phyloP scores from a whole-genome alignment of 2,329 filamentous ascomycete genomes.

The Chrysoporthe austroafricana region DNA sequence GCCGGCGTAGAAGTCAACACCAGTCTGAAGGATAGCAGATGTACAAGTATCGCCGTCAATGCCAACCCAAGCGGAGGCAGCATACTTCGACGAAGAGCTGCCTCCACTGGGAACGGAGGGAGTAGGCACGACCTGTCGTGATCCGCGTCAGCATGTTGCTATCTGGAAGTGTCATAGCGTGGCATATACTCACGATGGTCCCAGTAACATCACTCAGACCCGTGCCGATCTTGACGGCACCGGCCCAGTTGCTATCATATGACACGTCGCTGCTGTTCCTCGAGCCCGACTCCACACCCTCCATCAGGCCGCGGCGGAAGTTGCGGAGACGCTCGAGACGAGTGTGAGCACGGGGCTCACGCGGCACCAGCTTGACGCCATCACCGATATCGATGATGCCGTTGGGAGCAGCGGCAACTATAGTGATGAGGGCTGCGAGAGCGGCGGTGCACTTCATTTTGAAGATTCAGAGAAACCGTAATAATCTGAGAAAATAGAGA shows the following conservation, averaged over 20 bases:
- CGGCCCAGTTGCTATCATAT: conserved; percentile 64
- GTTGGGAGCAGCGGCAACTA: conserved; percentile 43
- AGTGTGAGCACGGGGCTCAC: conserved; percentile 39
- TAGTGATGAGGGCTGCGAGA: conserved; percentile 39
- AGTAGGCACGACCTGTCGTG: conserved; percentile 40
- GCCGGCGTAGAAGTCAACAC: conserved; percentile 57
- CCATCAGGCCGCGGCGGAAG: conserved; percentile 37
- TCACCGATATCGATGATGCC: conserved; percentile 48
- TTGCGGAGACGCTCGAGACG: conserved; percentile 35
- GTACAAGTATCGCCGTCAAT: conserved; percentile 52
- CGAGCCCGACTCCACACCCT: conserved; percentile 36
- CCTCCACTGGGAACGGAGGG: conserved; percentile 46
- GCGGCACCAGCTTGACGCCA: conserved; percentile 47
- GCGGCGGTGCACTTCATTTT: conserved; percentile 55
- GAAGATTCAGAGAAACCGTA: conserved; percentile 14
- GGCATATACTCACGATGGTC: conserved; percentile 42
- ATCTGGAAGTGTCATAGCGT: not conserved
- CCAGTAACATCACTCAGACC: conserved; percentile 58
- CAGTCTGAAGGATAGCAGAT: conserved; percentile 58
- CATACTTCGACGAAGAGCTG: conserved; percentile 41
- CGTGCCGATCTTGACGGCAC: conserved; percentile 56
- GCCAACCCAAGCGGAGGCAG: conserved; percentile 62
- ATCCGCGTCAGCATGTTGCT: not conserved
- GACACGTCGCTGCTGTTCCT: conserved; percentile 47
- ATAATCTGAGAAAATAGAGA: not conserved